A percentile compares a stretch with the other conserved stretches of the same genome.
These are phyloP conservation scores for Domatiomyces globalis DNA, from an alignment of 2,329 filamentous ascomycete genomes.

Conservation along the genomic window DNA sequence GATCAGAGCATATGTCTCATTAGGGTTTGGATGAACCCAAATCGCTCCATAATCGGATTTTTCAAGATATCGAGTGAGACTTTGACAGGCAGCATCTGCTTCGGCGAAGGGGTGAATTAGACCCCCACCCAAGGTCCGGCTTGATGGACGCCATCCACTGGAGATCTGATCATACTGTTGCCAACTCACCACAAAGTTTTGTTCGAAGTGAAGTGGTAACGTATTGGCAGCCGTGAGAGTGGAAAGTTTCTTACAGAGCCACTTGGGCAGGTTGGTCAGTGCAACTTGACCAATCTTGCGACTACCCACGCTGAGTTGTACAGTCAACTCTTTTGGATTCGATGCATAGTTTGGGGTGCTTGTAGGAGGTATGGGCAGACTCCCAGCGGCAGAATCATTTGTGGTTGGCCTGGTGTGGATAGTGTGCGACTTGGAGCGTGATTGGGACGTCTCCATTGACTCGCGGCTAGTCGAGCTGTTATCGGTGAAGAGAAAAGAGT, in stretches of 20 bases:
- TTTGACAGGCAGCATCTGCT: constrained; percentile 1
- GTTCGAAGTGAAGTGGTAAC: constrained; percentile 8
- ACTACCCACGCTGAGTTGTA: constrained; percentile 7
- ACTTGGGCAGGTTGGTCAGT: constrained; percentile 6
- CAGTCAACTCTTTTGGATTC: constrained; percentile 5
- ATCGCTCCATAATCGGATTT: constrained; percentile 7
- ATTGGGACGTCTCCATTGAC: neutral
- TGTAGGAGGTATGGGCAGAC: neutral
- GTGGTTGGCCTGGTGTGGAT: neutral
- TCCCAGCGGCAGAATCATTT: neutral
- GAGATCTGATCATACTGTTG: neutral
- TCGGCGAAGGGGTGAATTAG: constrained; percentile 10
- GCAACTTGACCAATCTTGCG: constrained; percentile 11
- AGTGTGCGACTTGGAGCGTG: neutral
- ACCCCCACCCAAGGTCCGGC: neutral
- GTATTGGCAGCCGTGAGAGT: constrained; percentile 1
- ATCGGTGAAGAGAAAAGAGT: neutral
- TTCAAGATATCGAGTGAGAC: constrained; percentile 9
- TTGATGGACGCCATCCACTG: neutral
- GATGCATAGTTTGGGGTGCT: neutral
- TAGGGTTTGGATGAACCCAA: constrained; percentile 12
- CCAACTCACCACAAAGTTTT: constrained; percentile 3
- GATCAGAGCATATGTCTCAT: constrained; percentile 7
- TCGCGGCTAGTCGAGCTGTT: neutral
- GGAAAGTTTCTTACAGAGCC: constrained; percentile 7